A percentile compares a stretch with the other conserved stretches of the same genome.
Evolutionary conservation across 495 filamentous ascomycete genomes (phyloP).

Genomic region (Chaetomium tenue): DNA sequence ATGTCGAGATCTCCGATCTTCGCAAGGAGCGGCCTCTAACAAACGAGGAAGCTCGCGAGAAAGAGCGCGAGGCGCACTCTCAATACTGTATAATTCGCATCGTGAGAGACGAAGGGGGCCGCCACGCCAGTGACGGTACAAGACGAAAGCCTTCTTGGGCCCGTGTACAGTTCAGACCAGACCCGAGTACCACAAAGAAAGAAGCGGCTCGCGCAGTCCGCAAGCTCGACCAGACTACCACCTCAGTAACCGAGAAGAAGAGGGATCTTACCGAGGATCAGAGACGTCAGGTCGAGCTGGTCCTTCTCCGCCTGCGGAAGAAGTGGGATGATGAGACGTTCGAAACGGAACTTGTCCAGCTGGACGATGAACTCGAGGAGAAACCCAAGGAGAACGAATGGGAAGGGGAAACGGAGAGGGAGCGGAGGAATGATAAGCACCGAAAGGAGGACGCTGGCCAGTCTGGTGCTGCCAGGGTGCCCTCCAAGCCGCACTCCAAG

Average conservation of each 20-base stretch:
- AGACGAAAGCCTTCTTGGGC: constrained; percentile 34
- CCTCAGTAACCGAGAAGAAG: constrained; percentile 33
- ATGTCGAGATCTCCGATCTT: constrained; percentile 24
- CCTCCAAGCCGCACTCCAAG: neutral
- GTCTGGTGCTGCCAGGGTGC: neutral
- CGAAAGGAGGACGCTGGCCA: constrained; percentile 1
- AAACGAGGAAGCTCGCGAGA: constrained; percentile 34
- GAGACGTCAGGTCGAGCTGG: constrained; percentile 37
- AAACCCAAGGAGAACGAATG: constrained; percentile 13
- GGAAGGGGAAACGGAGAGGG: constrained; percentile 6
- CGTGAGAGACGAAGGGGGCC: constrained; percentile 26
- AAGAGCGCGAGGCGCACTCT: constrained; percentile 33
- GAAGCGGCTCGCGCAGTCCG: constrained; percentile 32
- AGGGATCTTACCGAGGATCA: constrained; percentile 28
- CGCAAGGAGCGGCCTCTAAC: constrained; percentile 18
- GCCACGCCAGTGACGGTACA: constrained; percentile 30
- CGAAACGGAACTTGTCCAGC: constrained; percentile 36
- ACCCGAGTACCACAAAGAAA: constrained; percentile 28
- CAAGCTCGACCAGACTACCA: constrained; percentile 31
- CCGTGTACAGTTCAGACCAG: constrained; percentile 25
- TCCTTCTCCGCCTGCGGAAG: constrained; percentile 24
- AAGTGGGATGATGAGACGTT: constrained; percentile 29
- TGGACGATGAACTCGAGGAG: constrained; percentile 33
- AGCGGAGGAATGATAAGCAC: neutral
- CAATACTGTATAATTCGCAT: constrained; percentile 37